Conservation (phyloP, 1,284 basidiomycete species). For the Phylloboletellus chloephorus region DNA sequence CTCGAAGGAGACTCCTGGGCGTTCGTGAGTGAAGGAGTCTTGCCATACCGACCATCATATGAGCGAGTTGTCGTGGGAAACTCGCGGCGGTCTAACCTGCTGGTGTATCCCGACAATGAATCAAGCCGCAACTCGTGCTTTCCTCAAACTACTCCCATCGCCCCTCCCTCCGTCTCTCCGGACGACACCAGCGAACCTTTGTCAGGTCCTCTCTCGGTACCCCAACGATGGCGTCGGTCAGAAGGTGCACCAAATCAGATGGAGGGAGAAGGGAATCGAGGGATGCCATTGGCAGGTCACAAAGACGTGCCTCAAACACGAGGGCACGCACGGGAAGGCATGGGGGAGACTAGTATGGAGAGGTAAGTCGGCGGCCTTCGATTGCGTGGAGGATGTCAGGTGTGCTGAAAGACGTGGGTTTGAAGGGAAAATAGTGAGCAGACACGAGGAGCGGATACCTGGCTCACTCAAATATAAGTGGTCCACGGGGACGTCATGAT, state of each 20-base stretch:
- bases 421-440: conserved; percentile 35
- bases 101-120: conserved; percentile 19
- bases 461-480: conserved; percentile 40
- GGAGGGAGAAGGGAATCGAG: conserved; percentile 61
- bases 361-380: conserved; percentile 43
- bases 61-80: conserved; percentile 22
- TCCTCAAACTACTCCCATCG: conserved; percentile 50
- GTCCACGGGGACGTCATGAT: conserved; percentile 30
- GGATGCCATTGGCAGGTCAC: conserved; percentile 72
- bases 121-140: conserved; percentile 35
- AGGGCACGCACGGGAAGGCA: conserved; percentile 69
- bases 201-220: conserved; percentile 62
- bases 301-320: conserved; percentile 57
- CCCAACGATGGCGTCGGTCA: conserved; percentile 63
- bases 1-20: conserved; percentile 5
- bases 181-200: conserved; percentile 54
- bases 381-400: neutral
- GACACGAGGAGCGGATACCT: conserved; percentile 33
- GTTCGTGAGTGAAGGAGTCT: neutral
- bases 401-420: conserved; percentile 9
- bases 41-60: no score
- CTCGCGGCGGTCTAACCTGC: neutral
- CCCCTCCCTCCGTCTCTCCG: conserved; percentile 54
- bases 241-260: conserved; percentile 64
- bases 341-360: conserved; percentile 75